These are phyloP conservation scores for Cornus florida DNA, from an alignment of 148 eudicot genomes.

Conservation along the genomic window DNA sequence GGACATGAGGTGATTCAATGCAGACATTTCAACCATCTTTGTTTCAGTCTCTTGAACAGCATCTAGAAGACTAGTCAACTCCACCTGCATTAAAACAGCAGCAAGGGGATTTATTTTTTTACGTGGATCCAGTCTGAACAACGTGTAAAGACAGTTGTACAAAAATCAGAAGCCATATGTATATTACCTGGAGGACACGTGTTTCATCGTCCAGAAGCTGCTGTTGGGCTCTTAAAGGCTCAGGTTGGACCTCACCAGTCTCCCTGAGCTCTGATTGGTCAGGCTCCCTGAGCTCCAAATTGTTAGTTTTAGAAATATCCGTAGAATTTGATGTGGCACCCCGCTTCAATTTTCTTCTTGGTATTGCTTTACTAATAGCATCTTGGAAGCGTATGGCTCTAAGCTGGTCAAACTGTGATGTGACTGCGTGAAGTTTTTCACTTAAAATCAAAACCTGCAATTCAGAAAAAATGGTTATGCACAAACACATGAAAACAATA, in stretches of 20 bases:
- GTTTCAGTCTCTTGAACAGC: conserved; percentile 92
- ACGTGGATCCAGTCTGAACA: background rate
- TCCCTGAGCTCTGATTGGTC: conserved; percentile 43
- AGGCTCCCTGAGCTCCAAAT: conserved; percentile 28
- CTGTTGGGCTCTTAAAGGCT: conserved; percentile 70
- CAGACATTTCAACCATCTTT: conserved; percentile 98
- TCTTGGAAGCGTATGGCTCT: conserved; percentile 93
- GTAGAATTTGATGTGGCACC: conserved; percentile 26
- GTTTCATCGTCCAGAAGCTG: conserved; percentile 93
- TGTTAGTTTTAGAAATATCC: conserved; percentile 33
- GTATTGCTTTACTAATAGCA: conserved; percentile 66
- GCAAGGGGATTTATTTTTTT: background rate
- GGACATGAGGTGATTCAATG: conserved; percentile 93
- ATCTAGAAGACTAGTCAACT: conserved; percentile 48
- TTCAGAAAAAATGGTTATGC: background rate
- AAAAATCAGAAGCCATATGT: conserved; percentile 7
- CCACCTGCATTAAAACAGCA: background rate
- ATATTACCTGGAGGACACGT: conserved; percentile 83
- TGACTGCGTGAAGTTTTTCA: conserved; percentile 86
- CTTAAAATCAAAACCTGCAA: conserved; percentile 88
- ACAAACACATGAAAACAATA: background rate
- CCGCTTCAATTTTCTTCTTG: conserved; percentile 66
- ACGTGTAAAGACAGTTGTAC: background rate
- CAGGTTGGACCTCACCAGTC: conserved; percentile 47
- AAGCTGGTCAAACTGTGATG: conserved; percentile 87